Conservation (phyloP, 2,329 filamentous ascomycete genomes). For the Ophiostoma sp. region DNA sequence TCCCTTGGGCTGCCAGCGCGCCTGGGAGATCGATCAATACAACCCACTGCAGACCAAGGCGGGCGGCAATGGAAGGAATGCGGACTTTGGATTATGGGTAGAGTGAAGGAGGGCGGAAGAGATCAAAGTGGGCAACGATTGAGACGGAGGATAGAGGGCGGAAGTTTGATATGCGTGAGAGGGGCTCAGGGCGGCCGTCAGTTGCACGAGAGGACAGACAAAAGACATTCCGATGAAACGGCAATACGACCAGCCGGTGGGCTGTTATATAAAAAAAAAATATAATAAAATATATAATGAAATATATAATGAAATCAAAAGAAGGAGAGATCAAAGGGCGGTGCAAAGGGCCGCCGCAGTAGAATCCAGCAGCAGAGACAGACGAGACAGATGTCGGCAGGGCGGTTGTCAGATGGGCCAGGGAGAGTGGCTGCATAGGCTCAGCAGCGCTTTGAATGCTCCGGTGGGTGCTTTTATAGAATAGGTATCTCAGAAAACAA, state of each 20-base stretch:
- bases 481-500: no score
- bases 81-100: not conserved
- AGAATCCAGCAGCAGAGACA: no score
- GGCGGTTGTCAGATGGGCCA: not conserved
- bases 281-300: no score
- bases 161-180: not conserved
- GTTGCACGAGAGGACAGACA: not conserved
- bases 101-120: not conserved
- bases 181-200: not conserved
- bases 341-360: not conserved
- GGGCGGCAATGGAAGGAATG: conserved; percentile 6
- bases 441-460: not conserved
- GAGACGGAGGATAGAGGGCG: not conserved
- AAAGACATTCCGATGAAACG: not conserved
- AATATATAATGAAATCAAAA: not conserved
- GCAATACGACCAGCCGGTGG: no score
- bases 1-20: not conserved
- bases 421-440: not conserved
- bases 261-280: no score
- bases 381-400: not conserved
- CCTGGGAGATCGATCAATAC: not conserved
- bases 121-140: not conserved
- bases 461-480: no score
- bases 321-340: not conserved
- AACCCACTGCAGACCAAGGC: not conserved